Base-by-base conservation (phyloP, 495 filamentous ascomycete species). In the Xylaria telfairii region DNA sequence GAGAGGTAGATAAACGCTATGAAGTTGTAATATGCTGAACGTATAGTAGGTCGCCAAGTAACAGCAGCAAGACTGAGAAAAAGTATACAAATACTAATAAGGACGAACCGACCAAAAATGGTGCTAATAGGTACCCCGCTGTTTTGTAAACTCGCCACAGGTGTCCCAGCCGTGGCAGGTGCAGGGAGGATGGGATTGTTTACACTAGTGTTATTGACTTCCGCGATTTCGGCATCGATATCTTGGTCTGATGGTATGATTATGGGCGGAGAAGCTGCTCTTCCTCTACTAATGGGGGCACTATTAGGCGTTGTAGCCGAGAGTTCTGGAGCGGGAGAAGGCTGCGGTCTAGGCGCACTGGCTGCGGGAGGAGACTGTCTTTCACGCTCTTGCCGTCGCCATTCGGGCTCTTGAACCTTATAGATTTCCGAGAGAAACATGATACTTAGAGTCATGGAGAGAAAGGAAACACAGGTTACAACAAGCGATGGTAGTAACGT, bases 391-490 rank as follows among this genome's bases (percentile, higher is more conserved):
- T 84, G 84, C 46, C 90, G 87, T 46, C 91, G 85, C 74, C 92
- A 83, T 80, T 97, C 93, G 12, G 93, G 93, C 30, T 91, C 92
- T 80, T 98, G 95, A 24, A 94, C 89, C 41, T 88, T 90, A 87
- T 93, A 95, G 34, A 98, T 93, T 47, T 96, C 93, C 78, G 92
- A 89, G 69, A 98, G 85, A 71, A 98, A 98, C 32, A 91, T 91
- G 80, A 92, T 93, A 51, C 90, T 92, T 72, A 91, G 88, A 41
- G 90, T 74, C 80, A 84, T 81, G 3, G 79, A 83, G 68, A 85
- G 89, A 67, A 92, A 90, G 0, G 92, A 81, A 72, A 92, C 90
- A 39, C 91, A 90, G 44, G 94, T 84, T 67, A 97, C 92, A 3
- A 90, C 88, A 67, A 97, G 81, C 32, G 91, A 85, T 15, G 95